Base-by-base conservation (phyloP, 495 filamentous ascomycete species). In the Penicillium macrosclerotiorum region DNA sequence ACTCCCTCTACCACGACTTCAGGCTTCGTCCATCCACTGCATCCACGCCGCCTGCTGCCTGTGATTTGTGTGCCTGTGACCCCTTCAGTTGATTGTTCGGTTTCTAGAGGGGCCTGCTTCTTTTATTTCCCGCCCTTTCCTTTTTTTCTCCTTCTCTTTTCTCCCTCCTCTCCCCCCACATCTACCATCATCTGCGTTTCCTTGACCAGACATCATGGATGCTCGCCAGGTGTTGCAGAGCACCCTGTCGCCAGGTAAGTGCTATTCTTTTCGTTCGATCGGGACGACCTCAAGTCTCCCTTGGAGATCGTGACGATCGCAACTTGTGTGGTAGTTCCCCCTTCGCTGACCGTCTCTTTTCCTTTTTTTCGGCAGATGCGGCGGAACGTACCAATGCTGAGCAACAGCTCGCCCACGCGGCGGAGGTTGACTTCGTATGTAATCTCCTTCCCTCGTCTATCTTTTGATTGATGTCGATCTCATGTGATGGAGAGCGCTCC, bases 341-440 rank as follows among this genome's bases (percentile, higher is more conserved):
- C 41, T n/a, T 46, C 36, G 51, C 55, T 59, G 37, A 59, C 51
- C 37, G 31, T 42, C 60, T 57, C 61, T 63, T 47, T 54, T 44
- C 23, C 61, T 63, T 47, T 54, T 44, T 20, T 60, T 54, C 23
- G 55, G 19, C 63, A 97, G 93, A 98, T 83, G 85, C 89, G 59
- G 75, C 83, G 56, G 82, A 86, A 66, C 90, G 93, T 76, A 82
- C 86, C 63, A 85, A 81, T 68, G 90, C 93, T 54, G 94, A 96
- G 73, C 85, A 90, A 66, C 93, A 97, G 74, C 87, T 98, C 57
- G 80, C 79, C 49, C 88, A 92, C 60, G 93, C 94, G 54, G 88
- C 90, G 43, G 89, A 92, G 64, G 83, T 80, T 50, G 91, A 97
- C 71, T 97, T 96, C 68, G 93, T 98, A 82, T 63, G 92, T 83